Base-by-base conservation (phyloP, 495 filamentous ascomycete genomes). In the Astrocystis sublimbata region DNA sequence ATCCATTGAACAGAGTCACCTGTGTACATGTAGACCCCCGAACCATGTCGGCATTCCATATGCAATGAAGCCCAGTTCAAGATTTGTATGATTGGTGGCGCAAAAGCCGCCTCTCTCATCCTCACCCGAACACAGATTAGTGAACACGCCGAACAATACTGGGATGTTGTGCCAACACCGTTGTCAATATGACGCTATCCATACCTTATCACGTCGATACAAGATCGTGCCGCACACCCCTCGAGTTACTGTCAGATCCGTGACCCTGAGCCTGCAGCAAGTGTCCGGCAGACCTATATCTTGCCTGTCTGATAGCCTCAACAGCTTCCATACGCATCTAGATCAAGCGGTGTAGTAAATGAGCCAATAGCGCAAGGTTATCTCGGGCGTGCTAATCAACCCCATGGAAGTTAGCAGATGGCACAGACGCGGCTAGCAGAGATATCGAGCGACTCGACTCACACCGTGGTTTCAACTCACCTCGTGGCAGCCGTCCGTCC, bases 401-500 rank as follows among this genome's bases (percentile, higher is more conserved):
- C n/a, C n/a, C n/a, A 52, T 31, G 15, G 12, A 45, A 43, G n/a
- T 6, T 43, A 43, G 17, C 15, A 26, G 19, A 55, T 35, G 1
- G 28, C 51, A 12, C 10, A 21, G 9, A 12, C n/a, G 36, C 28
- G 28, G 38, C 53, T 19, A 45, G 35, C 24, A 17, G 12, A 12
- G 43, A 7, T 17, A 26, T 26, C 23, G 26, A 45, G 17, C 19
- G 26, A 17, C 8, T 28, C 28, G 45, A n/a, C n/a, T n/a, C 54
- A 23, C 52, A 12, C 52, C 3, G 13, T 13, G 28, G 2, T 21
- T 30, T 33, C 19, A 42, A 26, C 38, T 46, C n/a, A 21, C 6
- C 26, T 58, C 54, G 42, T 42, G 41, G 55, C 55, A 47, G 5
- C 21, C 55, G 47, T 36, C 55, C 55, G 55, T 58, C 55, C 41